Evolutionary conservation across 495 filamentous ascomycete species (phyloP).

Genomic region (Cercophora newfieldiana): DNA sequence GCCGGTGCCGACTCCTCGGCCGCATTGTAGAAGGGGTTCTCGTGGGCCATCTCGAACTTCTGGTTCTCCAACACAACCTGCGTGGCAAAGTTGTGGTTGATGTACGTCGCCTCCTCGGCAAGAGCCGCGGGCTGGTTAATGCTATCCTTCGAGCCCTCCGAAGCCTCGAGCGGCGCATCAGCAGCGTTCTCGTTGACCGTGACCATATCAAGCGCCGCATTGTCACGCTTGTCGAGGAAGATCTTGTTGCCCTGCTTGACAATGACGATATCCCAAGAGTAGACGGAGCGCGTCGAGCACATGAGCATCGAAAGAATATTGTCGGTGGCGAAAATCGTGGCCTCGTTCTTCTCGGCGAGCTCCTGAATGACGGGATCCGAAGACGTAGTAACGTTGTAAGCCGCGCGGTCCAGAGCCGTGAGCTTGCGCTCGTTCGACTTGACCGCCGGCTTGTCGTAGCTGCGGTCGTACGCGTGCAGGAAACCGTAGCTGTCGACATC

Average conservation of each 20-base stretch:
- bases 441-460: constrained; percentile 87
- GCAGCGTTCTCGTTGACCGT: constrained; percentile 99
- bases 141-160: constrained; percentile 88
- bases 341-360: constrained; percentile 92
- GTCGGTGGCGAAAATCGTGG: constrained; percentile 94
- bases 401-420: constrained; percentile 82
- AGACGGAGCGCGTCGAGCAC: constrained; percentile 92
- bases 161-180: constrained; percentile 86
- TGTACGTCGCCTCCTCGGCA: constrained; percentile 95
- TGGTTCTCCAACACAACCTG: constrained; percentile 84
- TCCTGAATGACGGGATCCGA: constrained; percentile 96
- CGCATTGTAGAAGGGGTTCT: constrained; percentile 97
- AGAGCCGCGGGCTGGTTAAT: constrained; percentile 91
- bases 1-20: constrained; percentile 88
- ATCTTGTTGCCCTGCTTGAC: constrained; percentile 88
- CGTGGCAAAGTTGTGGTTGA: constrained; percentile 98
- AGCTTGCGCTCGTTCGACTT: constrained; percentile 86
- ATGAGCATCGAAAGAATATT: constrained; percentile 98
- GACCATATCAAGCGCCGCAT: constrained; percentile 90
- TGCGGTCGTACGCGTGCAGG: constrained; percentile 94
- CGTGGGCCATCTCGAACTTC: constrained; percentile 79
- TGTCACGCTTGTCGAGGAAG: constrained; percentile 97
- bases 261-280: constrained; percentile 97
- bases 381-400: constrained; percentile 96
- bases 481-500: constrained; percentile 95